phyloP scores from a whole-genome alignment of 2,329 filamentous ascomycete species.

The Trichoderma polysporum region DNA sequence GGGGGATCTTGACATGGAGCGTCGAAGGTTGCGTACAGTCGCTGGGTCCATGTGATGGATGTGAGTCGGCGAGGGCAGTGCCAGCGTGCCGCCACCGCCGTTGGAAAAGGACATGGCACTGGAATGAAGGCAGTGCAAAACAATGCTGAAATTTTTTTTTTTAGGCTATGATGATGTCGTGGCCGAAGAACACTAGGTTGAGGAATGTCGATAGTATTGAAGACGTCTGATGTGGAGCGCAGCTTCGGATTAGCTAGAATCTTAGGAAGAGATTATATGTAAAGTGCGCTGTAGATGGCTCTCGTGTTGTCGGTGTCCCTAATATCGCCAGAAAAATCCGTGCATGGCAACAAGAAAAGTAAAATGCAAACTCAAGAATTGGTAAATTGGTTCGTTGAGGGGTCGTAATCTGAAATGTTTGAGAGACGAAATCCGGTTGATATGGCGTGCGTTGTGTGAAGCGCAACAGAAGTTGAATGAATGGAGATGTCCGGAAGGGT shows the following conservation, averaged over 20 bases:
- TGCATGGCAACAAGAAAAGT: conserved; percentile 16
- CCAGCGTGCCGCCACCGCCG: conserved; percentile 71
- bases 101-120: conserved; percentile 57
- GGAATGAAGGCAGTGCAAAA: conserved; percentile 30
- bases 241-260: conserved; percentile 7
- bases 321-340: conserved; percentile 4
- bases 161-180: conserved; percentile 26
- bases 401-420: not conserved
- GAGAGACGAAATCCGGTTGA: conserved; percentile 2
- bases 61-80: conserved; percentile 82
- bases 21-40: conserved; percentile 77
- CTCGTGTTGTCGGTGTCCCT: not conserved
- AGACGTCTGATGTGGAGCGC: not conserved
- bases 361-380: not conserved
- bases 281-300: conserved; percentile 12
- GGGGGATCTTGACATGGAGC: conserved; percentile 89
- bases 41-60: conserved; percentile 80
- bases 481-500: conserved; percentile 9
- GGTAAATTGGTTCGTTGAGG: conserved; percentile 4
- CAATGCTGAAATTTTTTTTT: conserved; percentile 5
- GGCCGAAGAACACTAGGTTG: conserved; percentile 25
- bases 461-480: not conserved
- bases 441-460: conserved; percentile 4
- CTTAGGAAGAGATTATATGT: conserved; percentile 11
- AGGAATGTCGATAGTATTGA: conserved; percentile 29